Evolutionary conservation across 768 basidiomycete genomes (phyloP).

Genomic region (Kwoniella dendrophila): DNA sequence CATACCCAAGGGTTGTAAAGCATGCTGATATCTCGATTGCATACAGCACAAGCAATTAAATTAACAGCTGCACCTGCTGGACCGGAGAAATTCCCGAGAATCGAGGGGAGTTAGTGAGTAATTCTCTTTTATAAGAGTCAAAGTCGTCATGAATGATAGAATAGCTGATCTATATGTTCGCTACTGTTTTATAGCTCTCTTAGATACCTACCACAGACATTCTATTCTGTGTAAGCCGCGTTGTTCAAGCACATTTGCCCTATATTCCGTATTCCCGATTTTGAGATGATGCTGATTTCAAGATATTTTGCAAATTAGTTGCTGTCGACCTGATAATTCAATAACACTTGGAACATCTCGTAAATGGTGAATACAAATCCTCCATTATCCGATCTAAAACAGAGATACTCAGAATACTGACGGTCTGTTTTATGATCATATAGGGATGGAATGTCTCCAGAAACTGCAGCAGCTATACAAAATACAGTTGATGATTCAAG

Average conservation of each 20-base stretch:
- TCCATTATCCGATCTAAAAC: background rate
- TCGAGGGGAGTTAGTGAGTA: slow-evolving; percentile 35
- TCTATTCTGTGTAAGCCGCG: slow-evolving; percentile 40
- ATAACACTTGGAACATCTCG: slow-evolving; percentile 39
- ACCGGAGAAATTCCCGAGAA: slow-evolving; percentile 30
- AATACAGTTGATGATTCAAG: slow-evolving; percentile 41
- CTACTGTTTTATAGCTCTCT: slow-evolving; percentile 24
- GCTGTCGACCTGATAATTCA: slow-evolving; percentile 39
- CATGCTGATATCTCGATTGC: background rate
- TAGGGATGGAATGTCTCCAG: slow-evolving; percentile 34
- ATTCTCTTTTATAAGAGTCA: background rate
- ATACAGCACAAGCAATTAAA: slow-evolving; percentile 38
- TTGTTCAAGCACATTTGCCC: background rate
- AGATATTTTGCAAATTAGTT: slow-evolving; percentile 8
- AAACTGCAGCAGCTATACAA: slow-evolving; percentile 12
- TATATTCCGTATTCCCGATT: background rate
- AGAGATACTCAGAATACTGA: background rate
- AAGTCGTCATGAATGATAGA: background rate
- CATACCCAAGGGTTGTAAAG: no score
- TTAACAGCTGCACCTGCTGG: slow-evolving; percentile 37
- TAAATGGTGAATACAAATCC: slow-evolving; percentile 28
- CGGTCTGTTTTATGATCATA: no score
- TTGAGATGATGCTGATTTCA: no score
- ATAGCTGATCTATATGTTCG: background rate
- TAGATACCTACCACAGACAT: slow-evolving; percentile 35